These are phyloP conservation scores for Talaromyces sp. DNA, from an alignment of 2,329 filamentous ascomycete genomes.

Conservation along the genomic window DNA sequence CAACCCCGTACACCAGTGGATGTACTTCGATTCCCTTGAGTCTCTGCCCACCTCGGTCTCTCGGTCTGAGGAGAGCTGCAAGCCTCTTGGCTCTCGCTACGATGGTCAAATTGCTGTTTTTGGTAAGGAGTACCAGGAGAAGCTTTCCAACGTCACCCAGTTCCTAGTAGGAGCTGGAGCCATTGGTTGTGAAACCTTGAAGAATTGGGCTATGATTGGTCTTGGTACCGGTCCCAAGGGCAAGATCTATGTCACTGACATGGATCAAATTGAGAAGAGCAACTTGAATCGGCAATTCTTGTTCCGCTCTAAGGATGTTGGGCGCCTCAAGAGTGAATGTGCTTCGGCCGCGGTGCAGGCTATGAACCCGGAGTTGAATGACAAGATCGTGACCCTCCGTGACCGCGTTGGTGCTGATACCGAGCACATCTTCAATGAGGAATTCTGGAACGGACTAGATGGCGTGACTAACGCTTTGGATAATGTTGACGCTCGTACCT, in stretches of 20 bases:
- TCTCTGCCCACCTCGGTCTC: constrained; percentile 76
- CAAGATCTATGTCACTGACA: constrained; percentile 91
- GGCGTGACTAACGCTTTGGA: constrained; percentile 96
- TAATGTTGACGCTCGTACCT: constrained; percentile 95
- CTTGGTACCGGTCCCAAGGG: constrained; percentile 85
- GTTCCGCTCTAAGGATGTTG: constrained; percentile 91
- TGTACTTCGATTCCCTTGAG: constrained; percentile 98
- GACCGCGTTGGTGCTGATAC: constrained; percentile 92
- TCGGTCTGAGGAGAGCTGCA: constrained; percentile 84
- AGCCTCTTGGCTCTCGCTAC: constrained; percentile 81
- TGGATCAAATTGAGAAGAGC: constrained; percentile 98
- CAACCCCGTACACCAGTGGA: constrained; percentile 89
- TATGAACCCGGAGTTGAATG: constrained; percentile 92
- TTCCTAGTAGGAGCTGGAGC: constrained; percentile 96
- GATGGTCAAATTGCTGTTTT: constrained; percentile 98
- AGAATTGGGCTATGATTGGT: constrained; percentile 99
- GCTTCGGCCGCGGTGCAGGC: constrained; percentile 84
- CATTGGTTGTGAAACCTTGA: constrained; percentile 98
- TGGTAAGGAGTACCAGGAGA: constrained; percentile 89
- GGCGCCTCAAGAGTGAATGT: constrained; percentile 93
- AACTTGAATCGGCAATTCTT: constrained; percentile 97
- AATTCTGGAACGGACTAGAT: constrained; percentile 85
- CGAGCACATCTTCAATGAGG: constrained; percentile 90
- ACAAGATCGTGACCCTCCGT: constrained; percentile 81
- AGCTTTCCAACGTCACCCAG: constrained; percentile 84